Base-by-base conservation (phyloP, 805 yeast genomes). In the Barnettozyma pratensis region DNA sequence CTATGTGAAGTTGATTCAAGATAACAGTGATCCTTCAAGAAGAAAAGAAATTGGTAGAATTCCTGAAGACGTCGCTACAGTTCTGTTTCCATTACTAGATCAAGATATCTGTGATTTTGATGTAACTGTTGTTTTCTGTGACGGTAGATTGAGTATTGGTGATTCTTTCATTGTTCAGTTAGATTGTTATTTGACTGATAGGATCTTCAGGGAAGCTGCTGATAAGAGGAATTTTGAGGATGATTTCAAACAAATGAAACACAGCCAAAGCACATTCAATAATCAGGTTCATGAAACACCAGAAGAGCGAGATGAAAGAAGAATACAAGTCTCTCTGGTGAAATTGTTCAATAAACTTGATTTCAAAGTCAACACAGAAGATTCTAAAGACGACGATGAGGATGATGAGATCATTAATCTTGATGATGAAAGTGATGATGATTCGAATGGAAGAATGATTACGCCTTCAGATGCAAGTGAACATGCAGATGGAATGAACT, bases 1-100 rank as follows among this genome's bases (percentile, higher is more conserved):
- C 11, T 65, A 58, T 49, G 56, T 71, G 6, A 68, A 68, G 45
- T 50, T 71, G 25, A 49, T 61, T 3, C 63, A 59, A 39, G 58
- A 60, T 44, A 37, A 43, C 6, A 37, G 54, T 39, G 67, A 65
- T 44, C 50, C 60, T 3, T 45, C 53, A 4, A 54, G 50, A 26
- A 53, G 63, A 19, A 62, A 85, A 50, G 96, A 87, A 60, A 70
- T 91, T 31, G 97, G 94, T 0, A 75, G 96, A 54, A 61, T 87
- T 1, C 83, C 87, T 0, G 90, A 84, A 53, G 85, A 80, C 44
- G 70, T 80, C 31, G 89, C 96, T 0, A 66, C 75, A 5, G 74
- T 83, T 9, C 60, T 91, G 8, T 76, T 83, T 4, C 89, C 95
- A 0, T 69, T 90, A 32, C 47, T 87, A 3, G 86, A 79, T 46